phyloP scores from a whole-genome alignment of 371 early-diverging fungal genomes.

The Apophysomyces elegans region DNA sequence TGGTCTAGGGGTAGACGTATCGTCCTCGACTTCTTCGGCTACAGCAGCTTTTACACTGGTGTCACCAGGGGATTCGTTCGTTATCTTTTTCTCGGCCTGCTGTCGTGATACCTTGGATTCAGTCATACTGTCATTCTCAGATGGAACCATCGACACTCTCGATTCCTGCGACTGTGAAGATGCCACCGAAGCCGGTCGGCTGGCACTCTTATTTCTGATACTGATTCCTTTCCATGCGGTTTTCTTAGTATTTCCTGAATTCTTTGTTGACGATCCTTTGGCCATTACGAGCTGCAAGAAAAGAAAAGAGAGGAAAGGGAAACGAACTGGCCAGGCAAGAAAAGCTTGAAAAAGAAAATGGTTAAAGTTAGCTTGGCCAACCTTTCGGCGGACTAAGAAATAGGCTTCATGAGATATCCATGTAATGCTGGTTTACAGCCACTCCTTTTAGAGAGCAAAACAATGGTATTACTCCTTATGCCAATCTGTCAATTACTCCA shows the following conservation, averaged over 20 bases:
- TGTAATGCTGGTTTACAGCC: not conserved
- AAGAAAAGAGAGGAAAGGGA: not conserved
- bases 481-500: not conserved
- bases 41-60: not conserved
- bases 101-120: conserved; percentile 1
- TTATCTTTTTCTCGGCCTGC: not conserved
- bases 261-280: not conserved
- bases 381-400: conserved; percentile 3
- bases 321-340: no score
- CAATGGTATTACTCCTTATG: not conserved
- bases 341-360: not conserved
- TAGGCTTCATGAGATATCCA: not conserved
- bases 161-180: conserved; percentile 24
- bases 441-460: not conserved
- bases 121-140: conserved; percentile 12
- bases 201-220: conserved; percentile 17
- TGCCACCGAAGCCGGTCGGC: conserved; percentile 16
- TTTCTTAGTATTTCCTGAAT: conserved; percentile 15
- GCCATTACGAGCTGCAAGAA: conserved; percentile 2
- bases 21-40: conserved; percentile 11
- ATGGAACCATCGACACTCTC: conserved; percentile 11
- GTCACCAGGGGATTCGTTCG: not conserved
- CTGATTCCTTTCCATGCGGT: conserved; percentile 25
- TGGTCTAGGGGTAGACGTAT: conserved; percentile 21
- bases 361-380: not conserved